Conservation (phyloP, 108 stramenopile genomes). For the Skeletonema grethae region DNA sequence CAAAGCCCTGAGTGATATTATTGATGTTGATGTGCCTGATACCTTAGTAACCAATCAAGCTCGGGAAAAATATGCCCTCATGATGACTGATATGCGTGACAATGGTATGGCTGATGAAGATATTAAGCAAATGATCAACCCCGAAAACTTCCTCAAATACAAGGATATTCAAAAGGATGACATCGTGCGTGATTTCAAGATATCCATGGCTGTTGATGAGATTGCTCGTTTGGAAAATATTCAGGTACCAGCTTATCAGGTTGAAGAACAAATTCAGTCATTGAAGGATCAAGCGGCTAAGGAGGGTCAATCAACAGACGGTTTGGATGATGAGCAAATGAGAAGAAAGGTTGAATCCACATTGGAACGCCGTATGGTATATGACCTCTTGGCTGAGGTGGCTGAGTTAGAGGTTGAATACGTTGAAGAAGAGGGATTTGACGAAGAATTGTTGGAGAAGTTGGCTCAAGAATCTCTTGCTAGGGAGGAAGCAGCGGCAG, state of each 20-base stretch:
- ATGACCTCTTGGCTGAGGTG: conserved; percentile 81
- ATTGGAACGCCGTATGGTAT: conserved; percentile 74
- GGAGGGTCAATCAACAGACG: conserved; percentile 51
- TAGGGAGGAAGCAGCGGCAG: conserved; percentile 51
- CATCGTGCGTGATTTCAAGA: conserved; percentile 81
- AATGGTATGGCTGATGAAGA: conserved; percentile 89
- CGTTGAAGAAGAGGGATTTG: conserved; percentile 67
- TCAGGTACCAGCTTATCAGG: conserved; percentile 76
- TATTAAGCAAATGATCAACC: conserved; percentile 89
- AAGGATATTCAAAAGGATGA: conserved; percentile 82
- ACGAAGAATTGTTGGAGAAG: conserved; percentile 76
- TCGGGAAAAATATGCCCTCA: conserved; percentile 93
- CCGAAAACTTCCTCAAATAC: conserved; percentile 95
- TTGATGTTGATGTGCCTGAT: conserved; percentile 90
- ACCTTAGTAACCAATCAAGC: conserved; percentile 90
- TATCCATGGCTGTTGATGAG: conserved; percentile 86
- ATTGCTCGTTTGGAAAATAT: conserved; percentile 82
- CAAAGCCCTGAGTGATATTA: conserved; percentile 65
- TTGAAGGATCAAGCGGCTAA: conserved; percentile 74
- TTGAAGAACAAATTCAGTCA: conserved; percentile 81
- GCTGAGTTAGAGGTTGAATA: conserved; percentile 78
- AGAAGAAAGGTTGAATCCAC: conserved; percentile 79
- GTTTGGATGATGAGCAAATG: conserved; percentile 73
- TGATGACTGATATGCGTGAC: conserved; percentile 94
- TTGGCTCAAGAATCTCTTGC: conserved; percentile 76